Evolutionary conservation across 495 filamentous ascomycete genomes (phyloP).

Genomic region (Talaromyces trachyspermus): DNA sequence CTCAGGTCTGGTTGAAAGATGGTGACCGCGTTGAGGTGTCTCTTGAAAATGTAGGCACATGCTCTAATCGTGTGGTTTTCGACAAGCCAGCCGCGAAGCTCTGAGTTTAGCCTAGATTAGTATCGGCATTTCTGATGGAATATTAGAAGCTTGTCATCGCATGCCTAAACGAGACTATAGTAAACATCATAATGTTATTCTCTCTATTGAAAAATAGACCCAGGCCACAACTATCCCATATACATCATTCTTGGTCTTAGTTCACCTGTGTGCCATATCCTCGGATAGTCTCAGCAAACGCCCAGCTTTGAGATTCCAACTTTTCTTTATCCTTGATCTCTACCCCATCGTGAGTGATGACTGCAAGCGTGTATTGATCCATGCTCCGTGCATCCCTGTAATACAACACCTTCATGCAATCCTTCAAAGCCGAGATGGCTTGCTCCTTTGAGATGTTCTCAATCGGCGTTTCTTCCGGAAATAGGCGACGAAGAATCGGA

Average conservation of each 20-base stretch:
- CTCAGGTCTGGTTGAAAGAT: conserved; percentile 69
- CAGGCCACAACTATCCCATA: neutral
- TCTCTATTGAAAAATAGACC: conserved; percentile 4
- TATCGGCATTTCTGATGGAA: neutral
- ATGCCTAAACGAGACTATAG: neutral
- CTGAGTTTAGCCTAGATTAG: conserved; percentile 9
- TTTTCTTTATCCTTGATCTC: conserved; percentile 75
- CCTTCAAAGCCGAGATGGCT: conserved; percentile 71
- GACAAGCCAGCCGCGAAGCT: conserved; percentile 48
- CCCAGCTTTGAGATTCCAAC: conserved; percentile 85
- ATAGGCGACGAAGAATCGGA: conserved; percentile 75
- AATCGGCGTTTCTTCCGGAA: conserved; percentile 72
- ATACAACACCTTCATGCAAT: conserved; percentile 97
- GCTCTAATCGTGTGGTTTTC: conserved; percentile 66
- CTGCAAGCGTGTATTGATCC: conserved; percentile 84
- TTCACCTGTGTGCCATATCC: conserved; percentile 66
- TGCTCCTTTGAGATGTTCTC: conserved; percentile 64
- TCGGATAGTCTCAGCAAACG: conserved; percentile 81
- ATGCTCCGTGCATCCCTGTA: conserved; percentile 92
- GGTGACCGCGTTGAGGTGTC: conserved; percentile 72
- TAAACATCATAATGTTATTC: neutral
- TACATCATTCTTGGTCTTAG: conserved; percentile 25
- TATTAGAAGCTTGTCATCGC: neutral
- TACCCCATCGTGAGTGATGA: conserved; percentile 74
- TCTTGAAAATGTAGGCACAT: conserved; percentile 64